A percentile compares a stretch with the other conserved stretches of the same genome.
Evolutionary conservation across 306 rosid genomes (phyloP).

Genomic region (Acacia acuminata): DNA sequence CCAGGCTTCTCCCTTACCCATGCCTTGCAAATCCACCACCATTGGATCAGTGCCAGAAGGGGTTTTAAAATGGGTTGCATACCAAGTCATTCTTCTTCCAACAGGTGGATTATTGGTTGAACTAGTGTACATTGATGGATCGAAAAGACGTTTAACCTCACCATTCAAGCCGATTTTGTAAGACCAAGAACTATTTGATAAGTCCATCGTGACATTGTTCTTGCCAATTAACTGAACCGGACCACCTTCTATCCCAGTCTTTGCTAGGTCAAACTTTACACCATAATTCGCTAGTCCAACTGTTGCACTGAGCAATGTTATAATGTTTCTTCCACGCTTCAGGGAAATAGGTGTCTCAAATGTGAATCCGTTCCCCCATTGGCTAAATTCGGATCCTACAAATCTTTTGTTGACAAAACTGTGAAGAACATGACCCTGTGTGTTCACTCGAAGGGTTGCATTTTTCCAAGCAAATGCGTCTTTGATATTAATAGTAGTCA

Average conservation of each 20-base stretch:
- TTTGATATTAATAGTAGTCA: neutral
- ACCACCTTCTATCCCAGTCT: neutral
- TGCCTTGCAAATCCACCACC: neutral
- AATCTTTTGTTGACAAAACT: neutral
- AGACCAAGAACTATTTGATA: neutral
- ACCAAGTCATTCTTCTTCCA: neutral
- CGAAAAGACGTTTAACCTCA: neutral
- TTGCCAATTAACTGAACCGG: neutral
- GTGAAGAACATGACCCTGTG: neutral
- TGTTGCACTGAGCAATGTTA: neutral
- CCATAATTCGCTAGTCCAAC: neutral
- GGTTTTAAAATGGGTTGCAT: neutral
- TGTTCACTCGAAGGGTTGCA: neutral
- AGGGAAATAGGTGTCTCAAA: neutral
- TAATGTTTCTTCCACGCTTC: neutral
- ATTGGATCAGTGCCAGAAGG: neutral
- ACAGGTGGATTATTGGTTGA: neutral
- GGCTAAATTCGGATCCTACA: neutral
- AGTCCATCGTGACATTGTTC: neutral
- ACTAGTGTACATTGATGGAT: neutral
- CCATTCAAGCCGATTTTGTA: neutral
- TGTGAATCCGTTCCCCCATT: neutral
- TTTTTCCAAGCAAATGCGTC: neutral
- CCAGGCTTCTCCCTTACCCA: neutral
- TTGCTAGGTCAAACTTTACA: neutral